These are phyloP conservation scores for Trypanosoma brucei DNA, from an alignment of 208 protist species.

Conservation along the genomic window DNA sequence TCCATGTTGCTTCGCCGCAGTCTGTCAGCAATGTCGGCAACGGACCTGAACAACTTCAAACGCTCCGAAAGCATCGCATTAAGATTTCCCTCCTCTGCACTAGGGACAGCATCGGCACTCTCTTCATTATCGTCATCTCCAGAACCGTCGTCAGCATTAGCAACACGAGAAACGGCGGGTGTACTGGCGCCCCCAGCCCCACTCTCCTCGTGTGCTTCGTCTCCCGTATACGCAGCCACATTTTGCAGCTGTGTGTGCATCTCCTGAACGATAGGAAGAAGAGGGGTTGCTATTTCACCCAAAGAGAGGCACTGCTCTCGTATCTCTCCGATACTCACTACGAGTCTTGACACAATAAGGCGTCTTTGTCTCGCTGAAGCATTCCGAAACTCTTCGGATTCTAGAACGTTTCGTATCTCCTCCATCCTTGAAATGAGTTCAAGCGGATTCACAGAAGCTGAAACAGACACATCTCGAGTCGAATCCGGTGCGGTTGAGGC, in stretches of 20 bases:
- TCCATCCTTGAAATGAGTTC: slow-evolving; percentile 36
- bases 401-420: slow-evolving; percentile 29
- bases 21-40: slow-evolving; percentile 35
- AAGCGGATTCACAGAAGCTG: slow-evolving; percentile 11
- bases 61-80: slow-evolving; percentile 3
- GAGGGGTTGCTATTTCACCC: slow-evolving; percentile 17
- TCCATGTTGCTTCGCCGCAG: slow-evolving; percentile 16
- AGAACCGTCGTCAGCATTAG: neutral
- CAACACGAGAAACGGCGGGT: neutral
- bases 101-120: neutral
- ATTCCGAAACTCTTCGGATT: slow-evolving; percentile 34
- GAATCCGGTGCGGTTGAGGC: slow-evolving; percentile 1
- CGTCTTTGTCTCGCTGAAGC: slow-evolving; percentile 23
- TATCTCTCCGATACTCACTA: slow-evolving; percentile 24
- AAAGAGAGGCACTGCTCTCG: slow-evolving; percentile 24
- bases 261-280: slow-evolving; percentile 22
- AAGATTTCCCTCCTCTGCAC: neutral
- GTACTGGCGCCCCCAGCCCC: neutral
- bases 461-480: neutral
- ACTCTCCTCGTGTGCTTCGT: slow-evolving; percentile 15
- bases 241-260: slow-evolving; percentile 7
- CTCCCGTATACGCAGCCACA: slow-evolving; percentile 8
- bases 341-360: slow-evolving; percentile 18
- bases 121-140: slow-evolving; percentile 4
- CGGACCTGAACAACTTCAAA: slow-evolving; percentile 17